Evolutionary conservation across 1,284 basidiomycete genomes (phyloP), one percentile per base, ranked within the genome.

Genomic region (Psilocybe mexicana): DNA sequence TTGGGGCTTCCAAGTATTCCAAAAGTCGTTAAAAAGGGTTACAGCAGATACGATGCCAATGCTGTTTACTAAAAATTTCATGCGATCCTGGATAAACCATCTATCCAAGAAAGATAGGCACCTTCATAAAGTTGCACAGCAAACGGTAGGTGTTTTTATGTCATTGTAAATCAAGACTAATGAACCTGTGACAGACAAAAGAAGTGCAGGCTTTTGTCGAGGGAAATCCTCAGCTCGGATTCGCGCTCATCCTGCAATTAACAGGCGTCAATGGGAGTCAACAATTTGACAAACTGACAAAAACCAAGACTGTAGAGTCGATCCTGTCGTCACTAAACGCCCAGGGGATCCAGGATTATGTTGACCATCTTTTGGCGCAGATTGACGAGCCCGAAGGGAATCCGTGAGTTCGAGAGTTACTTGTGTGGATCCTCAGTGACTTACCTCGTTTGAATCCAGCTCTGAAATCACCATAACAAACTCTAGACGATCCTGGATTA

Each of bases 71-170:
- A 90, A 90, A 66, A 96, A 98, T 72, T 93, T 98, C 67, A 96
- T 98, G 92, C 88, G 94, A 44, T 90, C 90, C 42, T 96, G 95
- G 92, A 96, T 97, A 64, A 97, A 96, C 72, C 94, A 98, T 70
- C 82, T 99, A 23, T 90, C 93, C 0, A 90, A 91, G 55, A 81
- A 83, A 54, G 94, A 98, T 72, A 84, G 95, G 55, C 88, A 94
- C 70, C 76, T 98, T 35, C 93, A 98, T 78, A 94, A 93, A 73
- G 88, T 90, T 25, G 94, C 95, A 1, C 81, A 82, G 55, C 86
- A 90, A 69, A 87, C 92, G 67, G 93, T 90, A 33, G 40, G 54
- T 35, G 59, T 25, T 54, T 59, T 46, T 45, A 54, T 44, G 4
- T 57, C 26, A 38, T 38, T 49, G n/a, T 8, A n/a, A 30, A 25